These are phyloP conservation scores for Xylaria sp. DNA, from an alignment of 2,329 filamentous ascomycete species.

Conservation along the genomic window DNA sequence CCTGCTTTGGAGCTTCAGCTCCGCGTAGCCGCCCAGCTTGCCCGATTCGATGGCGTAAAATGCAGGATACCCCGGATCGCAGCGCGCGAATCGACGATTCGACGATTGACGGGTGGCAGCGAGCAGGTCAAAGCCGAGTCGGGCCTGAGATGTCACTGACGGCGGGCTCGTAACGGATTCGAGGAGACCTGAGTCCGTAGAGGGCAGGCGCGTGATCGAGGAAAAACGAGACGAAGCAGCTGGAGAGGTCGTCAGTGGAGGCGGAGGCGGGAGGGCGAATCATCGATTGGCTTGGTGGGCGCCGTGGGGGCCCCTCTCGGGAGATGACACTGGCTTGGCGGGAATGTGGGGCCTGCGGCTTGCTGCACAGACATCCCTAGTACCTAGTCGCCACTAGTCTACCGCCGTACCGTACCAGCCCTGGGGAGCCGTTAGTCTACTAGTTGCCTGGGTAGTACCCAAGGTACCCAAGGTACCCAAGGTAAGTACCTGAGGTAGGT, in stretches of 20 bases:
- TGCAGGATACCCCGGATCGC: not conserved
- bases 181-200: not conserved
- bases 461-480: not conserved
- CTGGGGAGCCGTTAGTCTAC: too few species aligned
- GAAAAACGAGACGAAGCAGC: constrained; percentile 10
- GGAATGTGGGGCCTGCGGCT: constrained; percentile 9
- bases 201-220: constrained; percentile 18
- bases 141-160: not conserved
- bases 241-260: constrained; percentile 16
- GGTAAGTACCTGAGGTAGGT: not conserved
- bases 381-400: too few species aligned
- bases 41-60: not conserved
- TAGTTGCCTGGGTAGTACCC: not conserved
- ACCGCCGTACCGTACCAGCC: too few species aligned
- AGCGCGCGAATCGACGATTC: too few species aligned
- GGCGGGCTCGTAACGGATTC: not conserved
- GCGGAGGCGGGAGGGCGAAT: constrained; percentile 11
- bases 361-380: too few species aligned
- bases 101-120: too few species aligned
- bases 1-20: constrained; percentile 20
- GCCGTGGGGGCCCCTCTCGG: not conserved
- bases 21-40: too few species aligned
- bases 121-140: not conserved
- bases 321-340: constrained; percentile 15
- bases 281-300: not conserved